Evolutionary conservation across 768 basidiomycete genomes (phyloP).

Genomic region (Trametes gibbosa): DNA sequence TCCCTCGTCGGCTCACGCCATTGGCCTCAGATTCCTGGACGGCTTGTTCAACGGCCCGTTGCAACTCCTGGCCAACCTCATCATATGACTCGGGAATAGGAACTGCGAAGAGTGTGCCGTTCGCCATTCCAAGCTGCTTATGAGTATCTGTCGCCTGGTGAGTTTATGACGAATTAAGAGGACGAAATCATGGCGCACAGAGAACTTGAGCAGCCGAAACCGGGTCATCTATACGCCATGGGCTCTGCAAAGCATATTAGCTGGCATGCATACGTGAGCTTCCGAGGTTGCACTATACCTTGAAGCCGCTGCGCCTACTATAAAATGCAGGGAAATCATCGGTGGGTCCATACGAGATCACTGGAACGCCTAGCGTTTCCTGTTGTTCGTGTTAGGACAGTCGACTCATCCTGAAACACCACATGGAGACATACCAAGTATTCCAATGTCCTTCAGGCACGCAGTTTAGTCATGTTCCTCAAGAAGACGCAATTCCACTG

Average conservation of each 20-base stretch:
- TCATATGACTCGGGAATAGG: constrained; percentile 85
- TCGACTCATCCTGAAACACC: background rate
- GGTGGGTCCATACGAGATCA: constrained; percentile 71
- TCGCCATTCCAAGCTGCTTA: constrained; percentile 64
- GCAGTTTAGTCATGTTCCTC: background rate
- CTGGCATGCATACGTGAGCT: background rate
- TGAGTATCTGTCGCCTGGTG: constrained; percentile 53
- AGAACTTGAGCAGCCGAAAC: constrained; percentile 70
- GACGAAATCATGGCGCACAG: constrained; percentile 41
- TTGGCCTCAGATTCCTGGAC: constrained; percentile 78
- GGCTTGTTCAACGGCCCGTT: constrained; percentile 80
- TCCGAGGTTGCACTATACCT: constrained; percentile 40
- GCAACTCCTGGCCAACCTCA: constrained; percentile 61
- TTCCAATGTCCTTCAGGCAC: constrained; percentile 76
- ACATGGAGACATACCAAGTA: constrained; percentile 54
- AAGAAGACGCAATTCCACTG: constrained; percentile 2
- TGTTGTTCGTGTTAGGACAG: constrained; percentile 29
- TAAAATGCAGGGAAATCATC: constrained; percentile 96
- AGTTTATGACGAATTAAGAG: background rate
- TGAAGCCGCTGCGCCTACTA: constrained; percentile 74
- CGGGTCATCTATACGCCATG: constrained; percentile 72
- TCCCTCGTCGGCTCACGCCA: constrained; percentile 77
- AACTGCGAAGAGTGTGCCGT: constrained; percentile 80
- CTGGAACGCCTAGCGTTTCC: constrained; percentile 96
- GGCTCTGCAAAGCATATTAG: constrained; percentile 47